A percentile compares a stretch with the other conserved stretches of the same genome.
Conservation (phyloP, 2,329 filamentous ascomycete genomes). For the Pseudocercospora pini-densiflorae region DNA sequence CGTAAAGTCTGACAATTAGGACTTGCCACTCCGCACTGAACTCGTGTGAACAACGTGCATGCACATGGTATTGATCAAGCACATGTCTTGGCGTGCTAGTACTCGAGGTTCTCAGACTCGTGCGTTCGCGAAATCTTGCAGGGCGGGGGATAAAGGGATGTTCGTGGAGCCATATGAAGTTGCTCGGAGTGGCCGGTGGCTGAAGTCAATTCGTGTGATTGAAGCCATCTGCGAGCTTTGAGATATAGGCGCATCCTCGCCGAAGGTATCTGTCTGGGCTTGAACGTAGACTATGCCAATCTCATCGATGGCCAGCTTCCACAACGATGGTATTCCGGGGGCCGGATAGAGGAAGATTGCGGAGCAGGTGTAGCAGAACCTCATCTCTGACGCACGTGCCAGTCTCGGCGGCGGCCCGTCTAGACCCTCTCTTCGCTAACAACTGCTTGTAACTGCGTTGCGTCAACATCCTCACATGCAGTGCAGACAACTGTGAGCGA, state of each 20-base stretch:
- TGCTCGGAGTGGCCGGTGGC: not conserved
- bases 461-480: not conserved
- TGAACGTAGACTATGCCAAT: no score
- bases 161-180: not conserved
- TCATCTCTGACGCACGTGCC: not conserved
- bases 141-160: not conserved
- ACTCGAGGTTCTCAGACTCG: not conserved
- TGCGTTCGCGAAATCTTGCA: not conserved
- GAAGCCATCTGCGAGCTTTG: not conserved
- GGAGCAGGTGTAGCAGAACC: no score
- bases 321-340: no score
- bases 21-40: no score
- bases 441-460: no score
- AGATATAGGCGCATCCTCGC: not conserved
- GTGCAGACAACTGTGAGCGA: not conserved
- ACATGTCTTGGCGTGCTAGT: not conserved
- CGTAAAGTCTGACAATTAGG: not conserved
- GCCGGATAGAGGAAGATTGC: no score
- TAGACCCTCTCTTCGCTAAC: not conserved
- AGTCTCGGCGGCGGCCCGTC: not conserved
- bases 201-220: slow-evolving; percentile 3
- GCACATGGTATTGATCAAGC: no score
- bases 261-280: not conserved
- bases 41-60: no score
- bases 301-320: no score